These are phyloP conservation scores for Apiotrichum mycotoxinovorans DNA, from an alignment of 1,284 basidiomycete genomes.

Conservation along the genomic window DNA sequence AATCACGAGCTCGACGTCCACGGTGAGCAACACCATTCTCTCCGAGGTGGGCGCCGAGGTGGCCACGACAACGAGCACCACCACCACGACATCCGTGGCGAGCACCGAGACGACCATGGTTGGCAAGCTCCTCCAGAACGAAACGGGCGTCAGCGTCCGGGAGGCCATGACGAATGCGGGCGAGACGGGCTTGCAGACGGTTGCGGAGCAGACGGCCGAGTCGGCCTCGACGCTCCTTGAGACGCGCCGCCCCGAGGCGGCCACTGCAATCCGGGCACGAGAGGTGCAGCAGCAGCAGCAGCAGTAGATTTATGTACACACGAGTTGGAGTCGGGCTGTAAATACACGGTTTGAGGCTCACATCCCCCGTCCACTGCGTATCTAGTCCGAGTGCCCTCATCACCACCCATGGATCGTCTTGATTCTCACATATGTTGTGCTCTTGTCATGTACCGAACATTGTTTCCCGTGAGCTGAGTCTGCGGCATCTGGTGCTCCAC, in stretches of 20 bases:
- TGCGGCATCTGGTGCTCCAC: too few relatives aligned
- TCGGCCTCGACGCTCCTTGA: constrained; percentile 25
- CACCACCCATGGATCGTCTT: too few relatives aligned
- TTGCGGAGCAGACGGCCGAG: constrained; percentile 31
- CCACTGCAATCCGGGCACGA: background rate
- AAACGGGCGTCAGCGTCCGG: constrained; percentile 31
- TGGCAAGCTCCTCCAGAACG: constrained; percentile 29
- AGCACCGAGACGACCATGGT: constrained; percentile 24
- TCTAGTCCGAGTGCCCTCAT: too few relatives aligned
- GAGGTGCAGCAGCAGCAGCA: background rate
- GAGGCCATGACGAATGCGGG: constrained; percentile 39
- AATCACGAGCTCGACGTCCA: constrained; percentile 3
- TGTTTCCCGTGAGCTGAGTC: too few relatives aligned
- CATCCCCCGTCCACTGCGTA: too few relatives aligned
- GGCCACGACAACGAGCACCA: constrained; percentile 16
- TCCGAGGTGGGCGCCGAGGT: constrained; percentile 7
- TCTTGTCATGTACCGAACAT: too few relatives aligned
- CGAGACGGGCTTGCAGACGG: constrained; percentile 41
- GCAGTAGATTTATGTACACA: background rate
- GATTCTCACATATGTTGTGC: too few relatives aligned
- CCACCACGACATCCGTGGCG: constrained; percentile 1
- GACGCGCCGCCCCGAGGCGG: background rate
- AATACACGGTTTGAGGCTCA: too few relatives aligned
- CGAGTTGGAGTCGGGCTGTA: background rate
- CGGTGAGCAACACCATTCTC: background rate